Base-by-base conservation (phyloP, 257 asterid species). In the Nyctanthes arbortristis region DNA sequence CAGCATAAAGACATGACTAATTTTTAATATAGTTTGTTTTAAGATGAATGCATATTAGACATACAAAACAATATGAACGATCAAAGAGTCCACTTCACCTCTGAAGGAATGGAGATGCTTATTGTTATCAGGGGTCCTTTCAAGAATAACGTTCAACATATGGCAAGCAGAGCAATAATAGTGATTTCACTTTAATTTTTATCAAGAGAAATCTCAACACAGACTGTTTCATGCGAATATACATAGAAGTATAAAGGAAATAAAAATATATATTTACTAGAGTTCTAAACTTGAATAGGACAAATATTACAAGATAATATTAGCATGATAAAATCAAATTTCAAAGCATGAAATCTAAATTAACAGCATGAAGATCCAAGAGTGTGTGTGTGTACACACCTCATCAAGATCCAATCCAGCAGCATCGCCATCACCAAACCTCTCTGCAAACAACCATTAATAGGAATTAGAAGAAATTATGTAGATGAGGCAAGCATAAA, bases 391-490 rank as follows among this genome's bases (percentile, higher is more conserved):
- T n/a, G n/a, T n/a, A n/a, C 12, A 61, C 82, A 93, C 99, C 99
- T 91, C 99, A 59, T 94, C 97, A 74, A 86, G 93, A 84, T 91
- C 96, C 79, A 94, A 77, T 60, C 97, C 97, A 68, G 91, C 83
- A 47, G 97, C 84, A 65, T 93, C 99, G 27, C 93, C 97, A 69
- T 93, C 97, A 27, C 99, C 99, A 75, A 93, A 93, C 81, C 99
- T 89, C 91, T 93, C 99, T 93, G 88, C 58, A 29, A 69, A 75
- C 33, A 75, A 77, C 43, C 71, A 18, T 27, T 62, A 64, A 68
- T 66, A 71, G 60, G n/a, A n/a, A n/a, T 73, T 56, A 72, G 63
- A 47, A 78, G 28, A 29, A 13, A 32, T 68, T 32, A 27, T 14
- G 14, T 18, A 70, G 24, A 22, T 18, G 10, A 67, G 63, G 70